These are phyloP conservation scores for Cordia subcordata DNA, from an alignment of 257 asterid species.

Conservation along the genomic window DNA sequence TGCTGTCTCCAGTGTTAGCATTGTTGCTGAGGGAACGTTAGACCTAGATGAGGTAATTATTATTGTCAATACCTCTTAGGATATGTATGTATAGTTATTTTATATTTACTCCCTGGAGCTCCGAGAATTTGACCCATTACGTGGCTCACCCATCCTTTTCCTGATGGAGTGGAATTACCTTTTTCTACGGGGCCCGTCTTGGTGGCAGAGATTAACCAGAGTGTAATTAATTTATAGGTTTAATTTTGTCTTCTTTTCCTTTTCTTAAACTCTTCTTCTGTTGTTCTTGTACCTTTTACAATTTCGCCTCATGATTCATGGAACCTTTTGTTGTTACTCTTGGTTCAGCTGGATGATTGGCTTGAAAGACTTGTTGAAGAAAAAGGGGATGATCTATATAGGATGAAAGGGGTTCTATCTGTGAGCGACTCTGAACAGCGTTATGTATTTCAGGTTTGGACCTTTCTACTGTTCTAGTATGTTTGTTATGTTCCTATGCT, in stretches of 20 bases:
- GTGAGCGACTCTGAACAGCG: slow-evolving; percentile 74
- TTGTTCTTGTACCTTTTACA: background rate
- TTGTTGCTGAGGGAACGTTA: slow-evolving; percentile 83
- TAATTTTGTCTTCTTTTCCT: background rate
- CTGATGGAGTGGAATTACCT: background rate
- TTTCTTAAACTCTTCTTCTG: background rate
- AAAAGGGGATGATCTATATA: slow-evolving; percentile 83
- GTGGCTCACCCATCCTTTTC: too few relatives aligned
- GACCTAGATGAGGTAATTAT: slow-evolving; percentile 82
- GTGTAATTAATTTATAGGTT: background rate
- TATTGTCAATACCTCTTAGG: slow-evolving; percentile 1
- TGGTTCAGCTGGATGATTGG: slow-evolving; percentile 87
- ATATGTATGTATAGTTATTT: background rate
- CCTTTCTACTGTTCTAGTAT: background rate
- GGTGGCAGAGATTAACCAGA: background rate
- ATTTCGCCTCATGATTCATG: slow-evolving; percentile 7
- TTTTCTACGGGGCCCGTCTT: background rate
- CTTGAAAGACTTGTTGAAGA: slow-evolving; percentile 82
- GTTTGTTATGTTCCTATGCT: too few relatives aligned
- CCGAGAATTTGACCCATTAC: background rate
- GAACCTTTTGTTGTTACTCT: slow-evolving; percentile 10
- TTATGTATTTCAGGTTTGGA: slow-evolving; percentile 74
- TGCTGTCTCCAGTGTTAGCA: slow-evolving; percentile 85
- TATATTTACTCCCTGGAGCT: background rate
- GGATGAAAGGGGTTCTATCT: slow-evolving; percentile 90